phyloP scores from a whole-genome alignment of 1,284 basidiomycete genomes.

The Rhodotorula sp. region DNA sequence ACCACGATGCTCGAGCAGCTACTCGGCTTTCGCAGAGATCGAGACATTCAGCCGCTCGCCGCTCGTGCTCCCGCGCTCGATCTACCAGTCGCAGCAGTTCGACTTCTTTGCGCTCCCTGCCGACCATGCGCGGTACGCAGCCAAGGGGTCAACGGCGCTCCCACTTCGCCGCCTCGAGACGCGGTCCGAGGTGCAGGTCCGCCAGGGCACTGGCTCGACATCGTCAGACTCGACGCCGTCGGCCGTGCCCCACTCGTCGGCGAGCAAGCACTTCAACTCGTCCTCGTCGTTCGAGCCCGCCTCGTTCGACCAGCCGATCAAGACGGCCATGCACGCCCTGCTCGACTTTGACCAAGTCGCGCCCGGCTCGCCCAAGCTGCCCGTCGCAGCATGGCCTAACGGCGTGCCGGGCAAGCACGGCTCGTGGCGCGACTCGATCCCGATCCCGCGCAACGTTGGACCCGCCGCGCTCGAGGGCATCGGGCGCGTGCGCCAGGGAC shows the following conservation, averaged over 20 bases:
- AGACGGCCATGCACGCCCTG: constrained; percentile 67
- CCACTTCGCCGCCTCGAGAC: constrained; percentile 66
- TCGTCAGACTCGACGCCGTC: not conserved
- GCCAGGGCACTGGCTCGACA: constrained; percentile 23
- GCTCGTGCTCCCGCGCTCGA: constrained; percentile 64
- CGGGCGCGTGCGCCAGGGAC: constrained; percentile 15
- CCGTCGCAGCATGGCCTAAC: constrained; percentile 77
- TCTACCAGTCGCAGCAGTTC: constrained; percentile 80
- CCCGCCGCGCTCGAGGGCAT: constrained; percentile 25
- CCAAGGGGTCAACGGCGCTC: constrained; percentile 70
- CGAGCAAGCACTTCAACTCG: not conserved
- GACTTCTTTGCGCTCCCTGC: constrained; percentile 61
- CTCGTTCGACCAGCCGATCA: constrained; percentile 75
- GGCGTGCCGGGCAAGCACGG: constrained; percentile 53
- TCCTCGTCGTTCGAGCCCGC: constrained; percentile 21
- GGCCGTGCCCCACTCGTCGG: not conserved
- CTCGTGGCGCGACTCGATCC: constrained; percentile 36
- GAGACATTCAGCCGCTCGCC: constrained; percentile 66
- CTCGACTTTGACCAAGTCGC: constrained; percentile 57
- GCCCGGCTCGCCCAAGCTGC: constrained; percentile 51
- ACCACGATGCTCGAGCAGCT: constrained; percentile 52
- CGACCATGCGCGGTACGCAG: constrained; percentile 35
- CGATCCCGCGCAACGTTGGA: constrained; percentile 16
- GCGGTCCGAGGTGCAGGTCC: constrained; percentile 68
- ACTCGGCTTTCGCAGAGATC: constrained; percentile 73